Base-by-base conservation (phyloP, 352 stramenopile genomes). In the Globisporangium recalcitrans region DNA sequence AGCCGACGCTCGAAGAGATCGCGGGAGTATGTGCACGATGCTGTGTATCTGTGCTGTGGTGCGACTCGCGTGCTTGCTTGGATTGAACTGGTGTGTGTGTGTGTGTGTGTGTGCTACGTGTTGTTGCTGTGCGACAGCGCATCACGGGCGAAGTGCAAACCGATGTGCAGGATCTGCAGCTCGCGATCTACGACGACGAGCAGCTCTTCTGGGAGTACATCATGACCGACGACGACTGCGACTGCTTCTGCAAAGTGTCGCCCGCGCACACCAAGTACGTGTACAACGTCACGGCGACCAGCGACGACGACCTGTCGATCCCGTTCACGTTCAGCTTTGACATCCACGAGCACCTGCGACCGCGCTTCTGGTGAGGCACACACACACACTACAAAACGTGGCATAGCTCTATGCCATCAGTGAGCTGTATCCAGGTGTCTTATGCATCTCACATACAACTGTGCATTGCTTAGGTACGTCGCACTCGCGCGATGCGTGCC, bases 181-280 rank as follows among this genome's bases (percentile, higher is more conserved):
- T 93, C 24, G 82, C 79, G 24, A 83, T 91, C 68, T 93, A 91
- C 57, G 80, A 93, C 66, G 85, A 93, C 60, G 82, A 93, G 49
- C 67, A 63, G 42, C 75, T 84, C 55, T 93, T 91, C 67, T 91
- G 82, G 85, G 72, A 87, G 57, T 91, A 78, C 70, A 67, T 93
- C 60, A 91, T 85, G 79, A 71, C 51, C 22, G 67, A 91, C 51
- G 68, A 59, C 16, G 59, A 32, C 34, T 91, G 85, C 58, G 80
- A 84, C 54, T 93, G 85, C 64, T 46, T 67, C 55, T 93, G 82
- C 77, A 91, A 93, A 63, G 62, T 91, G 53, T 87, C 82, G 8
- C n/a, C 54, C 0, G 70, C 63, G 11, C 82, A 93, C 68, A 82
- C 78, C 60, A 91, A 91, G 65, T 46, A 59, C 19, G 68, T 93